Percentiles rank a stretch among this genome's conserved stretches.
These are phyloP conservation scores for Triticum turgidum DNA, from an alignment of 176 grass and related monocot species.

Conservation along the genomic window DNA sequence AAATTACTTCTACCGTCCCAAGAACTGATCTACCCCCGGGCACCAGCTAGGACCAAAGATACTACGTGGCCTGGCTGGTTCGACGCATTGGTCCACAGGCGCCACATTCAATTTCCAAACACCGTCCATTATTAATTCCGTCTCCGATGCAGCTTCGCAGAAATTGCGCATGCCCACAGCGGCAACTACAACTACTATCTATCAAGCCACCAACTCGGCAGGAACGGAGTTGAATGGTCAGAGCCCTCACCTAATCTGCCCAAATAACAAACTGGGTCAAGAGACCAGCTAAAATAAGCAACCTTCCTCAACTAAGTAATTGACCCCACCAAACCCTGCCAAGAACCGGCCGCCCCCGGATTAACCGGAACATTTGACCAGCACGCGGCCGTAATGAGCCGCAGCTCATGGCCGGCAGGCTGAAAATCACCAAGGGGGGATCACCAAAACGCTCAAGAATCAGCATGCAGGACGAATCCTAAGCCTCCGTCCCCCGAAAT, in stretches of 20 bases:
- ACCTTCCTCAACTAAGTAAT: constrained; percentile 23
- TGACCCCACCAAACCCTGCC: constrained; percentile 38
- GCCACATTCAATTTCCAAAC: neutral
- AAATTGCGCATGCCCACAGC: constrained; percentile 27
- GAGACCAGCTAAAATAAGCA: constrained; percentile 38
- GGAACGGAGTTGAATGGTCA: constrained; percentile 10
- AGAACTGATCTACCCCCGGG: neutral
- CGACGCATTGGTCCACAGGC: constrained; percentile 12
- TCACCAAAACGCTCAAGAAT: neutral
- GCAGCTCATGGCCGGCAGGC: neutral
- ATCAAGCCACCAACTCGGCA: neutral
- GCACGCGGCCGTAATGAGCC: neutral
- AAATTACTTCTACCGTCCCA: neutral
- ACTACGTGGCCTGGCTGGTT: neutral
- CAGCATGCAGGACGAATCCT: neutral
- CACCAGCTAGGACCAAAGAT: neutral
- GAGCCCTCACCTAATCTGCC: constrained; percentile 30
- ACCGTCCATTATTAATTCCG: constrained; percentile 2
- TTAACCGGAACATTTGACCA: neutral
- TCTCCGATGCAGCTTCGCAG: constrained; percentile 17
- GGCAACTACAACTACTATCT: neutral
- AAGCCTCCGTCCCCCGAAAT: constrained; percentile 11
- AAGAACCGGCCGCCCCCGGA: neutral
- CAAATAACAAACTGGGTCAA: constrained; percentile 29
- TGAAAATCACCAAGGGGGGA: neutral